Evolutionary conservation across 495 filamentous ascomycete genomes (phyloP).

Genomic region (Xylaria venustula): DNA sequence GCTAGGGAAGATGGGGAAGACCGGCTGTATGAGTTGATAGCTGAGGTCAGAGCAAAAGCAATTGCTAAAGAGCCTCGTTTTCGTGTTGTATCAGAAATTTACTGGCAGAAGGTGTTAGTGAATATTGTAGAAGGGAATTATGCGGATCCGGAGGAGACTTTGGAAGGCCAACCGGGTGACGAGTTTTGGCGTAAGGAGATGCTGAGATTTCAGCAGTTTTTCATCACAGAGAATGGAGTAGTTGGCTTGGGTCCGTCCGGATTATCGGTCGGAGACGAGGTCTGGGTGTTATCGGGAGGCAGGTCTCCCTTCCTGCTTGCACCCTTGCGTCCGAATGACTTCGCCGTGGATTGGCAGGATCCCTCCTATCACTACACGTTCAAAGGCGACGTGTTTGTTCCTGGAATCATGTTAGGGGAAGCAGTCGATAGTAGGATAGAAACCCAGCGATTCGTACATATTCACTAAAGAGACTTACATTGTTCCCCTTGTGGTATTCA

Average conservation of each 20-base stretch:
- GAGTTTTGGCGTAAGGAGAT: slow-evolving; percentile 1
- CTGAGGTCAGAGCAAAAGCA: neutral
- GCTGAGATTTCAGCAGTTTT: slow-evolving; percentile 8
- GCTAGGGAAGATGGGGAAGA: neutral
- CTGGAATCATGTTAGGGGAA: slow-evolving; percentile 14
- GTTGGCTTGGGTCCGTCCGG: slow-evolving; percentile 16
- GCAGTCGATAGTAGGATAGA: slow-evolving; percentile 11
- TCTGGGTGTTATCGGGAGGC: slow-evolving; percentile 17
- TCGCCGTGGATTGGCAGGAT: neutral
- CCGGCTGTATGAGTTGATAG: neutral
- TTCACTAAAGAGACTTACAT: neutral
- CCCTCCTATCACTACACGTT: slow-evolving; percentile 6
- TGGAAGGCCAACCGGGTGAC: neutral
- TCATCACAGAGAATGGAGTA: slow-evolving; percentile 14
- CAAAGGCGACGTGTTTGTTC: slow-evolving; percentile 11
- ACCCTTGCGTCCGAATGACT: neutral
- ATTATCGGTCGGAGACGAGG: slow-evolving; percentile 11
- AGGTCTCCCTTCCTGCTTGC: slow-evolving; percentile 13
- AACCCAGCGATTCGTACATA: slow-evolving; percentile 6
- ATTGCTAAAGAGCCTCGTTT: slow-evolving; percentile 6
- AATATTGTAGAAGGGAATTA: neutral
- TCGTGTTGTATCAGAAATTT: slow-evolving; percentile 7
- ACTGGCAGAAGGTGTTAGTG: neutral
- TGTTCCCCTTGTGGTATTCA: too few relatives aligned
- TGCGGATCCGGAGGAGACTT: neutral